Evolutionary conservation across 352 stramenopile species (phyloP), one percentile per base, ranked within the genome.

Genomic region (Phytopythium helicoides): DNA sequence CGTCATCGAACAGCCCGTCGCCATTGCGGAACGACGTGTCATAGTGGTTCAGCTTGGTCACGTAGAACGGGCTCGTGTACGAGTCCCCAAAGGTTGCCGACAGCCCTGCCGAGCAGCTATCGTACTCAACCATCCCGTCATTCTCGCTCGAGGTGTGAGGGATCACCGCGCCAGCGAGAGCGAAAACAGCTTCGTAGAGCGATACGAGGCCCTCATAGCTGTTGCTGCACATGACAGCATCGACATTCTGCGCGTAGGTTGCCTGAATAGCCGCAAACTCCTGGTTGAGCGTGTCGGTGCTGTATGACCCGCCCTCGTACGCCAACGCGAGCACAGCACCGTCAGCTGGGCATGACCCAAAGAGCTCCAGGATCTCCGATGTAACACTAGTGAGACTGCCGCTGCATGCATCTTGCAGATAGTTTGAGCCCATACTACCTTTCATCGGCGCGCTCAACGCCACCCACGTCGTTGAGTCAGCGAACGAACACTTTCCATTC

Each of bases 11-110:
- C 34, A 81, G 52, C 4, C 66, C 69, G 52, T 89, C 79, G 7
- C 76, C 76, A 52, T 85, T 71, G 41, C 64, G 71, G 58, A 87
- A 85, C 11, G 71, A 64, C 14, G 54, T 80, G 38, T 89, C 79
- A 11, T 70, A 52, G 53, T 89, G 76, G 55, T 87, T 89, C 10
- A 89, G 56, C 41, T 64, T 58, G 11, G 66, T 58, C 44, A 63
- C 42, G 46, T 89, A 89, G 55, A 63, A 68, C 16, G 25, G 18
- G 47, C 59, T 79, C 14, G 60, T 50, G 57, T 81, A 85, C 11
- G 52, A 51, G 23, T 47, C 58, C 25, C 54, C 51, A n/a, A 81
- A 86, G 22, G 64, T 45, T 1, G 51, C 31, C 3, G 58, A 39
- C 0, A 84, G 49, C 0, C 71, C 72, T 9, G 57, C 65, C 2